Evolutionary conservation across 2,329 filamentous ascomycete genomes (phyloP).

Genomic region (Diaporthe eres): DNA sequence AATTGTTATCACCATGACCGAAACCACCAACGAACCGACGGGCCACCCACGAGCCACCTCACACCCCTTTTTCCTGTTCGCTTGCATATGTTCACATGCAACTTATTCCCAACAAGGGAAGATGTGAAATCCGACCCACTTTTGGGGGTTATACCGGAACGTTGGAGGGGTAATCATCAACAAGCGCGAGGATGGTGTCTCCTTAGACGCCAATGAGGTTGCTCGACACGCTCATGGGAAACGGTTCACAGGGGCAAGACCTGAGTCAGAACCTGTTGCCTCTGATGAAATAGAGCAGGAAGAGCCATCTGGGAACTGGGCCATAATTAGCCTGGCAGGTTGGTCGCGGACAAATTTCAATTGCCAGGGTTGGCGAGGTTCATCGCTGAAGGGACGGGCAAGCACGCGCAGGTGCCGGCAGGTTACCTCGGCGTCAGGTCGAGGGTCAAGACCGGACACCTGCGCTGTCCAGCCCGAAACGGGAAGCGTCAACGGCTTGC

Average conservation of each 20-base stretch:
- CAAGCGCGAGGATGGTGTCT: slow-evolving; percentile 22
- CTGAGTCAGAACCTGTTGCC: slow-evolving; percentile 14
- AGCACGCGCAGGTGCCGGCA: slow-evolving; percentile 8
- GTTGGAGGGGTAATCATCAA: slow-evolving; percentile 17
- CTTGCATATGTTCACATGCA: slow-evolving; percentile 40
- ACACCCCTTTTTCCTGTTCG: slow-evolving; percentile 11
- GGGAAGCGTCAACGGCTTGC: slow-evolving; percentile 21
- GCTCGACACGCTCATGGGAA: not conserved
- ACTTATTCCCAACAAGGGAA: slow-evolving; percentile 6
- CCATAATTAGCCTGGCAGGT: not conserved
- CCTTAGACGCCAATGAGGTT: slow-evolving; percentile 10
- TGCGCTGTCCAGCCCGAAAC: slow-evolving; percentile 30
- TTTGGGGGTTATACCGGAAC: slow-evolving; percentile 15
- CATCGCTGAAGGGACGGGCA: slow-evolving; percentile 26
- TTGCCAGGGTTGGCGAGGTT: slow-evolving; percentile 19
- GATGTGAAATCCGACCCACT: slow-evolving; percentile 19
- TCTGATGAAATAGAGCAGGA: not conserved
- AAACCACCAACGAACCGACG: not conserved
- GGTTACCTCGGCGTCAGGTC: slow-evolving; percentile 17
- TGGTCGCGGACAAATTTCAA: slow-evolving; percentile 1
- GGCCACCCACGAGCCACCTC: not conserved
- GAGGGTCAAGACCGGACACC: not conserved
- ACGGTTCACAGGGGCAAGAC: not conserved
- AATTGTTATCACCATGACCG: slow-evolving; percentile 21
- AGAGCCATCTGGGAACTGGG: slow-evolving; percentile 7